A percentile compares a stretch with the other conserved stretches of the same genome.
Evolutionary conservation across 129 eudicot genomes (phyloP).

Genomic region (Flaveria robusta): DNA sequence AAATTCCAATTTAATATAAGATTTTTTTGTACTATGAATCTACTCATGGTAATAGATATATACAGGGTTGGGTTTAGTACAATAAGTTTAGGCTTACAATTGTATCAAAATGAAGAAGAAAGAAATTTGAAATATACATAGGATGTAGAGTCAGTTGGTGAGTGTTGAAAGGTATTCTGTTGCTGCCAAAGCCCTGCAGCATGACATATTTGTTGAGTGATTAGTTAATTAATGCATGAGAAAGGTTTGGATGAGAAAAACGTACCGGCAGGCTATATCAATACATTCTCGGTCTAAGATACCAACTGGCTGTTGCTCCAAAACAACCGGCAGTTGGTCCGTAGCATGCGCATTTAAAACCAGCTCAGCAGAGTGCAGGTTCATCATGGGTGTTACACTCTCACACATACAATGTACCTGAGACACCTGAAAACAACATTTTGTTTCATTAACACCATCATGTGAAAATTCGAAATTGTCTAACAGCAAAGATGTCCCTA

Average conservation of each 20-base stretch:
- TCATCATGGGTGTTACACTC: constrained; percentile 65
- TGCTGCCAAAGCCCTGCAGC: constrained; percentile 58
- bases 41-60: no score
- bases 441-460: no score
- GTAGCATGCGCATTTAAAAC: constrained; percentile 57
- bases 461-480: no score
- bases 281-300: constrained; percentile 83
- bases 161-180: constrained; percentile 39
- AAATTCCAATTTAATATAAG: no score
- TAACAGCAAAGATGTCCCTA: no score
- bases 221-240: background rate
- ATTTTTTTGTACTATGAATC: no score
- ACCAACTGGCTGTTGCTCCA: constrained; percentile 68
- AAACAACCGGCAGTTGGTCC: constrained; percentile 64
- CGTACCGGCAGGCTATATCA: constrained; percentile 67
- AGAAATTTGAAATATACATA: no score
- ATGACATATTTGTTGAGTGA: background rate
- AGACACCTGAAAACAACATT: constrained; percentile 37
- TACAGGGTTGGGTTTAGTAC: no score
- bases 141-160: background rate
- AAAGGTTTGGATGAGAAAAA: constrained; percentile 7
- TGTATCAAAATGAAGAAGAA: no score
- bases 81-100: no score
- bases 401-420: constrained; percentile 57
- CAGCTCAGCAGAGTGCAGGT: constrained; percentile 55